Conservation (phyloP, 2,329 filamentous ascomycete genomes). For the Fusarium tupiense region DNA sequence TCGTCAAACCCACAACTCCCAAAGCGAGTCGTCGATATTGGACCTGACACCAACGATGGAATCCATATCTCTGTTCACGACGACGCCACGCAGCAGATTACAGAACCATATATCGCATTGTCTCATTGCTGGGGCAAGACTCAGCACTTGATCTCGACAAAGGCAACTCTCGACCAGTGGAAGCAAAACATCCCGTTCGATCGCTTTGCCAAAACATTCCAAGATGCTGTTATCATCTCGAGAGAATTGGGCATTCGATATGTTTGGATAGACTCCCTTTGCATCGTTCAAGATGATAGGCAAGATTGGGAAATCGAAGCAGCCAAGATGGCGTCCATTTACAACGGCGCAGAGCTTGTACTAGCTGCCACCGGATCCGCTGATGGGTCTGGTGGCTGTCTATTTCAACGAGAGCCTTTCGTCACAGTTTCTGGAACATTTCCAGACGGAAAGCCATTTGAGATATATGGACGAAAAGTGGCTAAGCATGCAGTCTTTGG, state of each 20-base stretch:
- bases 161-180: conserved; percentile 17
- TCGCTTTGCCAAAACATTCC: conserved; percentile 27
- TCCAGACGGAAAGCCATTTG: conserved; percentile 12
- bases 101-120: conserved; percentile 30
- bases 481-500: conserved; percentile 26
- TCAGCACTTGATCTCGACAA: conserved; percentile 16
- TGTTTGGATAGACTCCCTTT: conserved; percentile 43
- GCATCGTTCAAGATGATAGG: conserved; percentile 41
- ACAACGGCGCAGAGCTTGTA: conserved; percentile 38
- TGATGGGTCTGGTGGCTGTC: conserved; percentile 31
- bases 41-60: conserved; percentile 18
- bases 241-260: conserved; percentile 36
- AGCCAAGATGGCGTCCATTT: conserved; percentile 43
- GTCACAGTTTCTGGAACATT: conserved; percentile 19
- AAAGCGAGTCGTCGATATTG: conserved; percentile 35
- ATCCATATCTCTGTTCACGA: conserved; percentile 31
- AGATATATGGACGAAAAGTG: conserved; percentile 25
- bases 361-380: conserved; percentile 38
- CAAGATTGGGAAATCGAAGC: conserved; percentile 42
- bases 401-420: conserved; percentile 26
- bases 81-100: conserved; percentile 1
- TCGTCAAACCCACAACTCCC: conserved; percentile 11
- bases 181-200: conserved; percentile 35
- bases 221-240: conserved; percentile 30
- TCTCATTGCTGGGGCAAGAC: conserved; percentile 40